Conservation (phyloP, 169 alveolate species). For the Condylostoma magnum region DNA sequence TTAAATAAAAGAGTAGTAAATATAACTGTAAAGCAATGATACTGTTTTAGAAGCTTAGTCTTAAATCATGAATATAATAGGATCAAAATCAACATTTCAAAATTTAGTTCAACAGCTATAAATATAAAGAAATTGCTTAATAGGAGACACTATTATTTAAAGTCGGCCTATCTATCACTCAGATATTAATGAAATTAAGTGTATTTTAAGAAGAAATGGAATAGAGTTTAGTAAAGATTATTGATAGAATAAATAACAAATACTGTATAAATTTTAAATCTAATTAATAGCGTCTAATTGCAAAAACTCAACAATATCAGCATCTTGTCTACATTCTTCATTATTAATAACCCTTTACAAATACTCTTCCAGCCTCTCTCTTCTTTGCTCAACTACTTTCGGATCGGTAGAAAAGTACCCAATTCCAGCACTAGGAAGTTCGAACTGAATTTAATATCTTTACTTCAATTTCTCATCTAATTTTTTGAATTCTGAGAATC, state of each 20-base stretch:
- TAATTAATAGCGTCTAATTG: not conserved
- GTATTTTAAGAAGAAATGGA: too few species aligned
- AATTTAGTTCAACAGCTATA: too few species aligned
- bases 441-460: not conserved
- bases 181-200: too few species aligned
- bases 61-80: too few species aligned
- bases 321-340: not conserved
- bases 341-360: not conserved
- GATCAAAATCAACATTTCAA: too few species aligned
- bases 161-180: too few species aligned
- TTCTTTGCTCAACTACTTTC: not conserved
- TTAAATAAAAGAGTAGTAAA: too few species aligned
- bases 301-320: not conserved
- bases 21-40: too few species aligned
- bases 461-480: not conserved
- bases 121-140: too few species aligned
- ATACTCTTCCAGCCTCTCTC: not conserved
- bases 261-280: not conserved
- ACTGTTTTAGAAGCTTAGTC: too few species aligned
- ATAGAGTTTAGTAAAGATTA: too few species aligned
- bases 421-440: not conserved
- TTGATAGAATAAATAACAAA: not conserved
- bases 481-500: constrained; percentile 14
- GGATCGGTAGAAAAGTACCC: not conserved
- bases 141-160: too few species aligned